Evolutionary conservation across 139 green algal species (phyloP).

Genomic region (Coelastrella sp.): DNA sequence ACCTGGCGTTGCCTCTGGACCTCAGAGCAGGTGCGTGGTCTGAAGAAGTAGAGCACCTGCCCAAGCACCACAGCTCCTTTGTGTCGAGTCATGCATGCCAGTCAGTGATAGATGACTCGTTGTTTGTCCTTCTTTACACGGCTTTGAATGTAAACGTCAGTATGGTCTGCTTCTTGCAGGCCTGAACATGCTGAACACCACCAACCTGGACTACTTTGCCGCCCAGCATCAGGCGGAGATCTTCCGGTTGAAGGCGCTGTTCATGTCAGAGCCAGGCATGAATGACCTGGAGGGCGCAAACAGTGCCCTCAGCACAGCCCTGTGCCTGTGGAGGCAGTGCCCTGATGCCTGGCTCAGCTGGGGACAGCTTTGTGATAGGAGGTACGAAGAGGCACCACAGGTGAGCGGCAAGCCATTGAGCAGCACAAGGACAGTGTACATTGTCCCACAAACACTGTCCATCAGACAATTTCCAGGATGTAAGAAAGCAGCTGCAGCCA

Average conservation of each 20-base stretch:
- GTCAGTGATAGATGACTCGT: background rate
- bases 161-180: conserved; percentile 55
- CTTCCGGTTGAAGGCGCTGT: conserved; percentile 28
- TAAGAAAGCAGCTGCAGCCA: background rate
- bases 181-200: conserved; percentile 93
- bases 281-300: conserved; percentile 66
- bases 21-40: conserved; percentile 27
- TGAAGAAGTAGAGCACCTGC: background rate
- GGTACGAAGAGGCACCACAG: conserved; percentile 60
- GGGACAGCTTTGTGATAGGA: conserved; percentile 89
- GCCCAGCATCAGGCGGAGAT: conserved; percentile 49
- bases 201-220: conserved; percentile 98
- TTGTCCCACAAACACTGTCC: too few relatives aligned
- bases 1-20: conserved; percentile 56
- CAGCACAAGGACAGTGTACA: too few relatives aligned
- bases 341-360: conserved; percentile 93
- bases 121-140: background rate
- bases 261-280: conserved; percentile 46
- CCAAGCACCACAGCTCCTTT: background rate
- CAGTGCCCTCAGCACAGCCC: conserved; percentile 79
- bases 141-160: background rate
- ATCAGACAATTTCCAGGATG: too few relatives aligned
- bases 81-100: background rate
- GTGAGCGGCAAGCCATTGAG: background rate
- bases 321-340: conserved; percentile 83